These are phyloP conservation scores for Dalbergia oliveri DNA, from an alignment of 306 rosid species.

Conservation along the genomic window DNA sequence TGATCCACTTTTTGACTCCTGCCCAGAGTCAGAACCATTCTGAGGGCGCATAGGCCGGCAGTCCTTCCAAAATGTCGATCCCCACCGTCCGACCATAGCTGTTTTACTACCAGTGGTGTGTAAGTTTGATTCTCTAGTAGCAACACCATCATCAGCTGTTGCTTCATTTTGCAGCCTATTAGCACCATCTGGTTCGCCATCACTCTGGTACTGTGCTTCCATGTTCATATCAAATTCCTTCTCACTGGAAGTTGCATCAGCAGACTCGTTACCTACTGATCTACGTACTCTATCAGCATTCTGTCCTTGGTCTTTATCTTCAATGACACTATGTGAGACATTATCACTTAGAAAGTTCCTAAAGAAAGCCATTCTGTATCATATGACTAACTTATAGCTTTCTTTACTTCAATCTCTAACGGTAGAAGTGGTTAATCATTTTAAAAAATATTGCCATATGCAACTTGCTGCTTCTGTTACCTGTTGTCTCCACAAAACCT, in stretches of 20 bases:
- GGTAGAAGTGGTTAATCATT: slow-evolving; percentile 34
- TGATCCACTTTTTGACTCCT: slow-evolving; percentile 81
- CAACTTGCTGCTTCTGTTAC: slow-evolving; percentile 49
- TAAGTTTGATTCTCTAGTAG: slow-evolving; percentile 60
- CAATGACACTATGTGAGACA: slow-evolving; percentile 73
- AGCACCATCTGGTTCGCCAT: slow-evolving; percentile 68
- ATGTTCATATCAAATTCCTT: slow-evolving; percentile 85
- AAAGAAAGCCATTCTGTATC: slow-evolving; percentile 84
- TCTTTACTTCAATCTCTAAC: slow-evolving; percentile 45
- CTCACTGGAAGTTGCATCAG: slow-evolving; percentile 70
- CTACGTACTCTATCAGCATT: slow-evolving; percentile 61
- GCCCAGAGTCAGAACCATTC: slow-evolving; percentile 84
- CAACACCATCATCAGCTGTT: slow-evolving; percentile 59
- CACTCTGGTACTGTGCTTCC: slow-evolving; percentile 82
- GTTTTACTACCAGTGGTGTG: slow-evolving; percentile 74
- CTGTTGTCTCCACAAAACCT: slow-evolving; percentile 50
- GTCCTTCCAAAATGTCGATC: slow-evolving; percentile 97
- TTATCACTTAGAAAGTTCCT: slow-evolving; percentile 78
- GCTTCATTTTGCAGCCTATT: slow-evolving; percentile 68
- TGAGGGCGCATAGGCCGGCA: slow-evolving; percentile 77
- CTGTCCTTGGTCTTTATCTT: slow-evolving; percentile 75
- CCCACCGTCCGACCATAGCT: slow-evolving; percentile 83
- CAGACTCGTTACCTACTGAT: slow-evolving; percentile 67
- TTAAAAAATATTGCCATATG: slow-evolving; percentile 9
- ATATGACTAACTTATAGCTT: slow-evolving; percentile 54